Evolutionary conservation across 2,329 filamentous ascomycete species (phyloP).

Genomic region (Bipolaris zeicola): DNA sequence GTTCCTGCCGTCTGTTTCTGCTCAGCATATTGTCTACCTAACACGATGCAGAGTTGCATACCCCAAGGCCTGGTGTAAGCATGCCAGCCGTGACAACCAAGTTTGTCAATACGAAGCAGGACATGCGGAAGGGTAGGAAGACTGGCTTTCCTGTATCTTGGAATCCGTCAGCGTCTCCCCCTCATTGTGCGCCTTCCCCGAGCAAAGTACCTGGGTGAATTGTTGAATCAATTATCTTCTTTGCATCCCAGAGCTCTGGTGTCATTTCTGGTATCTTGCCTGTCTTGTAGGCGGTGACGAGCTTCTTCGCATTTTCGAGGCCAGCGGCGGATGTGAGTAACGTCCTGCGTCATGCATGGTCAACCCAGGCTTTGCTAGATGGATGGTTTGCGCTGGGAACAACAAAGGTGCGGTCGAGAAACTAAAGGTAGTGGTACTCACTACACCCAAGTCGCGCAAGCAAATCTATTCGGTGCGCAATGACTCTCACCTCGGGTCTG

Average conservation of each 20-base stretch:
- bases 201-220: conserved; percentile 79
- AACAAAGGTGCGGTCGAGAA: conserved; percentile 14
- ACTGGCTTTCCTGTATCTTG: conserved; percentile 91
- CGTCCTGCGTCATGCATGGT: conserved; percentile 65
- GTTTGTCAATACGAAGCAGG: conserved; percentile 90
- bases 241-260: conserved; percentile 88
- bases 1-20: conserved; percentile 75
- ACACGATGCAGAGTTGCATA: conserved; percentile 48
- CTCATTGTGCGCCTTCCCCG: background rate
- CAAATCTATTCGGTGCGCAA: conserved; percentile 21
- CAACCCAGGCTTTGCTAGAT: conserved; percentile 15
- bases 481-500: conserved; percentile 86
- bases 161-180: conserved; percentile 16
- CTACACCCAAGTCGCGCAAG: conserved; percentile 37
- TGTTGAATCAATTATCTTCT: conserved; percentile 97
- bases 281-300: conserved; percentile 85
- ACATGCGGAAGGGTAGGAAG: conserved; percentile 96
- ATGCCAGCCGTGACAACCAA: conserved; percentile 94
- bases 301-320: conserved; percentile 82
- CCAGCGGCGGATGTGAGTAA: conserved; percentile 78
- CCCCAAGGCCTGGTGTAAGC: conserved; percentile 85
- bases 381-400: background rate
- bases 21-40: conserved; percentile 24
- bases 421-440: conserved; percentile 46
- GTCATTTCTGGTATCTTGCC: conserved; percentile 82